Conservation (phyloP, 306 rosid species). For the Begonia masoniana region DNA sequence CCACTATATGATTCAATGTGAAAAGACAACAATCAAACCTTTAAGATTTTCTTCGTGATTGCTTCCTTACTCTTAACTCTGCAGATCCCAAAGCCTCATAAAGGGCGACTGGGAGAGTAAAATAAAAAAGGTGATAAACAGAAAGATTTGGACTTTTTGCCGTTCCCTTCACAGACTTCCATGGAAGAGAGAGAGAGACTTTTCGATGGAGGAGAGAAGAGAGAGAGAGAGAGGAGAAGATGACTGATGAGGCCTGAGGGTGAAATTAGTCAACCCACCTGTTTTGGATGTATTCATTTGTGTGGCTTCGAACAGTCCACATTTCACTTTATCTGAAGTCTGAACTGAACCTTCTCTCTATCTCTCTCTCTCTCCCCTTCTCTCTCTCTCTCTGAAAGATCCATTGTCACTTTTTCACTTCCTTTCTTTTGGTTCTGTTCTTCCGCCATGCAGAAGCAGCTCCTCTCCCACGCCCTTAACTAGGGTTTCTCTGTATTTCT, state of each 20-base stretch:
- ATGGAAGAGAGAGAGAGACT: slow-evolving; percentile 2
- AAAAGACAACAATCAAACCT: no score
- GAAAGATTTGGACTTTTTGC: background rate
- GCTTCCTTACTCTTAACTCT: no score
- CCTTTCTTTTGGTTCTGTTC: background rate
- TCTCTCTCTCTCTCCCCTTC: background rate
- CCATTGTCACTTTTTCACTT: no score
- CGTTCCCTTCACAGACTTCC: slow-evolving; percentile 12
- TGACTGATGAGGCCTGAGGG: no score
- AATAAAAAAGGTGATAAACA: background rate
- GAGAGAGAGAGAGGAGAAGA: slow-evolving; percentile 10
- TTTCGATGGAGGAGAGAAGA: background rate
- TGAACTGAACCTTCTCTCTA: background rate
- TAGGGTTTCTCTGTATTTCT: slow-evolving; percentile 44
- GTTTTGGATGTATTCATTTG: slow-evolving; percentile 67
- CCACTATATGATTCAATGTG: no score
- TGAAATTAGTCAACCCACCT: slow-evolving; percentile 55
- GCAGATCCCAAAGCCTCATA: no score
- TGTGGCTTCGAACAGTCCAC: slow-evolving; percentile 94
- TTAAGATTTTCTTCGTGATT: no score
- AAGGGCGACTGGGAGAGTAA: no score
- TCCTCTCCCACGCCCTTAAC: slow-evolving; percentile 1
- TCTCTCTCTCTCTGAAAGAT: background rate
- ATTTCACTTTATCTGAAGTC: slow-evolving; percentile 36
- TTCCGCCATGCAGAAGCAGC: slow-evolving; percentile 42